Percentiles rank a stretch among this genome's conserved stretches.
These are phyloP conservation scores for Gossypium laxum DNA, from an alignment of 441 rosid species.

Conservation along the genomic window DNA sequence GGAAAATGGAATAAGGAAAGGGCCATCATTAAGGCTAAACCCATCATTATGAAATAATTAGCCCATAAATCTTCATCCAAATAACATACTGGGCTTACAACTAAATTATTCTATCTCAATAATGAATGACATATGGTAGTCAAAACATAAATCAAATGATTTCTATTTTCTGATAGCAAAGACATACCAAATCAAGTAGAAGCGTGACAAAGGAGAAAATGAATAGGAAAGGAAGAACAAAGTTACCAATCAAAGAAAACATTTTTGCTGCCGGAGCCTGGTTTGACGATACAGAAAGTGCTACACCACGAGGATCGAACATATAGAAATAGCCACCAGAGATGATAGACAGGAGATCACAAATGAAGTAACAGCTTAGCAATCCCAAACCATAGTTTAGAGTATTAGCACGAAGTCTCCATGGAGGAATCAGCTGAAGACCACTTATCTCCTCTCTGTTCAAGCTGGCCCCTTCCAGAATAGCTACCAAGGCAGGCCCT, in stretches of 20 bases:
- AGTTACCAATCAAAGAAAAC: constrained; percentile 78
- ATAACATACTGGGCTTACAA: neutral
- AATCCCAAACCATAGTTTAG: constrained; percentile 91
- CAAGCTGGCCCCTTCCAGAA: constrained; percentile 81
- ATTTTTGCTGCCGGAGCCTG: constrained; percentile 72
- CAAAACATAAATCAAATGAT: neutral
- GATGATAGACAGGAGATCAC: constrained; percentile 72
- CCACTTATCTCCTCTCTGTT: constrained; percentile 81
- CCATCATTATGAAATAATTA: constrained; percentile 3
- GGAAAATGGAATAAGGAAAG: neutral
- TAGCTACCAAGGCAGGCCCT: constrained; percentile 87
- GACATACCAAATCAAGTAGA: neutral
- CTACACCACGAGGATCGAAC: constrained; percentile 87
- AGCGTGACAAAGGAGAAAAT: neutral
- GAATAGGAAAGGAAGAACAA: neutral
- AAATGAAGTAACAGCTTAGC: constrained; percentile 72
- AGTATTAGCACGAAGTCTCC: constrained; percentile 81
- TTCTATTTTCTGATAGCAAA: neutral
- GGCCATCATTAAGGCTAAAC: neutral
- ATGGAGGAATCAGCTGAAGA: constrained; percentile 92
- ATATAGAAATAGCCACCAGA: constrained; percentile 88
- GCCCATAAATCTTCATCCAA: constrained; percentile 1
- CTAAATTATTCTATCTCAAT: neutral
- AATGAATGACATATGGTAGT: neutral
- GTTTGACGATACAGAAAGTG: constrained; percentile 60